A percentile compares a stretch with the other conserved stretches of the same genome.
These are phyloP conservation scores for Fusarium fracticaudum DNA, from an alignment of 2,329 filamentous ascomycete species.

Conservation along the genomic window DNA sequence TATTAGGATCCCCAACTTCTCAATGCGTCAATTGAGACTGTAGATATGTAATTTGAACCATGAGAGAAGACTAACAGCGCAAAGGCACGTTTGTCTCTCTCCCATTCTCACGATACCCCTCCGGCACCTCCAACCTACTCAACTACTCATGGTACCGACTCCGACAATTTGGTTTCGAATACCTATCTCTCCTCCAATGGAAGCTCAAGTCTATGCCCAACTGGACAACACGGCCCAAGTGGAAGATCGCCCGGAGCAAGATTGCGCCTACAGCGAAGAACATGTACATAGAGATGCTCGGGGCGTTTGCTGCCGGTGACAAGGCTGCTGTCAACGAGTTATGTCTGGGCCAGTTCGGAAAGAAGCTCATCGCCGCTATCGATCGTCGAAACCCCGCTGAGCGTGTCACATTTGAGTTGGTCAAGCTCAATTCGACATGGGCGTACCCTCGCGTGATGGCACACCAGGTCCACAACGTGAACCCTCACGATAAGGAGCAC, in stretches of 20 bases:
- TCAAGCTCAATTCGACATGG: slow-evolving; percentile 56
- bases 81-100: slow-evolving; percentile 61
- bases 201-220: slow-evolving; percentile 58
- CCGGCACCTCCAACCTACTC: slow-evolving; percentile 42
- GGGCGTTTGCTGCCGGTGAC: slow-evolving; percentile 69
- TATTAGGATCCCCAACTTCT: not conserved
- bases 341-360: slow-evolving; percentile 63
- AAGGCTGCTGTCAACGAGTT: slow-evolving; percentile 58
- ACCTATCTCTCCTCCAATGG: slow-evolving; percentile 49
- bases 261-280: slow-evolving; percentile 64
- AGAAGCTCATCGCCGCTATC: slow-evolving; percentile 63
- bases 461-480: slow-evolving; percentile 61
- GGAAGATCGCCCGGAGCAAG: slow-evolving; percentile 53
- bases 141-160: slow-evolving; percentile 51
- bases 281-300: slow-evolving; percentile 70
- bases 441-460: slow-evolving; percentile 62
- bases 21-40: slow-evolving; percentile 1
- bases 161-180: slow-evolving; percentile 49
- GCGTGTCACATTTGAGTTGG: slow-evolving; percentile 63
- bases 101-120: slow-evolving; percentile 49
- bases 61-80: not conserved
- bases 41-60: not conserved
- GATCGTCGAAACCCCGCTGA: slow-evolving; percentile 59
- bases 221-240: slow-evolving; percentile 53
- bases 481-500: slow-evolving; percentile 51